phyloP scores from a whole-genome alignment of 2,329 filamentous ascomycete species.

The Colletotrichum sansevieriae region DNA sequence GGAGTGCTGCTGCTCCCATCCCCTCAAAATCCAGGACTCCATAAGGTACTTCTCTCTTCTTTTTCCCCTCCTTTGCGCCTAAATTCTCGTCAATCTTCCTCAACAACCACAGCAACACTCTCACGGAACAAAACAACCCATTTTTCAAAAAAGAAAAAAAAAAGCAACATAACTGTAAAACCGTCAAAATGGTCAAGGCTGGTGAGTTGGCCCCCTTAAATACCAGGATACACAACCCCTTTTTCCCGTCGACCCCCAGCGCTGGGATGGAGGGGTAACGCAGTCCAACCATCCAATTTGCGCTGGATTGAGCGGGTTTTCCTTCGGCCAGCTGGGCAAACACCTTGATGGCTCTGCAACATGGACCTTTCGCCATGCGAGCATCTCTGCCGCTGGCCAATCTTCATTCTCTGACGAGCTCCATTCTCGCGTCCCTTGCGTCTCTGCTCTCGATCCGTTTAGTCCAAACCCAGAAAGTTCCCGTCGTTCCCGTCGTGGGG shows the following conservation, averaged over 20 bases:
- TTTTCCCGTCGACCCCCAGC: slow-evolving; percentile 37
- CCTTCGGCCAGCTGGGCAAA: slow-evolving; percentile 45
- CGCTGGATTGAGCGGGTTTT: slow-evolving; percentile 74
- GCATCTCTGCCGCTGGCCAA: slow-evolving; percentile 32
- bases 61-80: slow-evolving; percentile 40
- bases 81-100: slow-evolving; percentile 26
- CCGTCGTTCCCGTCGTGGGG: slow-evolving; percentile 33
- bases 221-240: slow-evolving; percentile 43
- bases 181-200: slow-evolving; percentile 98
- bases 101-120: slow-evolving; percentile 28
- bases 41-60: slow-evolving; percentile 32
- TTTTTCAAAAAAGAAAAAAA: slow-evolving; percentile 41
- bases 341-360: slow-evolving; percentile 49
- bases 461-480: slow-evolving; percentile 16
- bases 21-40: slow-evolving; percentile 11
- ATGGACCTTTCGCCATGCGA: slow-evolving; percentile 20
- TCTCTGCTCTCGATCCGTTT: slow-evolving; percentile 25
- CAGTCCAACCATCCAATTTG: slow-evolving; percentile 48
- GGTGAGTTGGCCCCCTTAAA: slow-evolving; percentile 70
- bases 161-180: slow-evolving; percentile 52
- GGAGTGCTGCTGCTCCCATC: not conserved
- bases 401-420: slow-evolving; percentile 26
- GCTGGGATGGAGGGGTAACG: slow-evolving; percentile 45
- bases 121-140: slow-evolving; percentile 21
- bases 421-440: slow-evolving; percentile 30